Evolutionary conservation across 2,329 filamentous ascomycete species (phyloP).

Genomic region (Colletotrichum orchidophilum): DNA sequence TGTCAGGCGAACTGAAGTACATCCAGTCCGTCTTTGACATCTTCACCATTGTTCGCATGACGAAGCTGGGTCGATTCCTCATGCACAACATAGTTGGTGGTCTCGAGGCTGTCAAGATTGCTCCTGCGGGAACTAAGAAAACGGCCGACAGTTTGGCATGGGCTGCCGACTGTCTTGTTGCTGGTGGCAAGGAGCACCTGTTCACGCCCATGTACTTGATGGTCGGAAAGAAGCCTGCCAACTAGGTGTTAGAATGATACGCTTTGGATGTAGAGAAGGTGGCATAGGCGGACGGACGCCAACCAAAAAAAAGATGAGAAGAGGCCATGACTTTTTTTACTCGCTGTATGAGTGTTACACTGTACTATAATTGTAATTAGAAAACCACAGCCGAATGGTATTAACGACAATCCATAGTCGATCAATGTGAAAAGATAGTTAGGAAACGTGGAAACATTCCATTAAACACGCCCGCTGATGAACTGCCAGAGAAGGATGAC

Average conservation of each 20-base stretch:
- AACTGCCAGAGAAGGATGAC: neutral
- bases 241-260: conserved; percentile 16
- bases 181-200: conserved; percentile 86
- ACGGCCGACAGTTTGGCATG: conserved; percentile 89
- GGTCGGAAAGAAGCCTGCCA: conserved; percentile 83
- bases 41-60: conserved; percentile 89
- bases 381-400: neutral
- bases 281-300: neutral
- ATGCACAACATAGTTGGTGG: conserved; percentile 81
- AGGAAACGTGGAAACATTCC: neutral
- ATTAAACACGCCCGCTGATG: neutral
- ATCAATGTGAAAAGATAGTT: neutral
- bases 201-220: conserved; percentile 99
- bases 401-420: neutral
- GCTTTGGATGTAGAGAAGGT: conserved; percentile 31
- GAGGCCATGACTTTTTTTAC: conserved; percentile 3
- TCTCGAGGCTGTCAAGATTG: conserved; percentile 78
- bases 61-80: conserved; percentile 78
- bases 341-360: conserved; percentile 11
- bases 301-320: neutral
- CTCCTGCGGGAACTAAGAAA: conserved; percentile 88
- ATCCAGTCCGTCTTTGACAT: conserved; percentile 82
- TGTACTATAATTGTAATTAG: conserved; percentile 32
- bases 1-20: conserved; percentile 86
- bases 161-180: conserved; percentile 86